Conservation (phyloP, 139 green algal genomes). For the Gonium pectorale region DNA sequence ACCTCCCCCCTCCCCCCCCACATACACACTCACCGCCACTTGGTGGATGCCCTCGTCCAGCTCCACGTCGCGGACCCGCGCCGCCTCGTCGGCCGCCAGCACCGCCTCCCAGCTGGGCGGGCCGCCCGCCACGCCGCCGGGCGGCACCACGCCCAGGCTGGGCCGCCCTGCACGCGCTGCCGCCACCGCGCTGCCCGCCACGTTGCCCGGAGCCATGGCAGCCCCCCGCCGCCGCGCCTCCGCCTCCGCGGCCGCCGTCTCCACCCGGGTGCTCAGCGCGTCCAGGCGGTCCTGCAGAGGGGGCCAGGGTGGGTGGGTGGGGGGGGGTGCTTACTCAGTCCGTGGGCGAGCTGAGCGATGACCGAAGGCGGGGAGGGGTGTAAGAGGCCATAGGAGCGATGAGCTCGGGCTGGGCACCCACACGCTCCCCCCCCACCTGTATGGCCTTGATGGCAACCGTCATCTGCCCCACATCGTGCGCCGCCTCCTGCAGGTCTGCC, state of each 20-base stretch:
- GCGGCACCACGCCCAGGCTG: background rate
- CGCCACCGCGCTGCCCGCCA: background rate
- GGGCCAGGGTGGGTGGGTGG: too few species aligned
- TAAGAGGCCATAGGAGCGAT: too few species aligned
- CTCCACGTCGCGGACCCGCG: constrained; percentile 14
- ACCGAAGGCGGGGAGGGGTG: too few species aligned
- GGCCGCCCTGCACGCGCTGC: background rate
- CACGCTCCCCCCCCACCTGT: too few species aligned
- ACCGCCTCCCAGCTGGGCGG: background rate
- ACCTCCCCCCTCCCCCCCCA: too few species aligned
- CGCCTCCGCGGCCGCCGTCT: background rate
- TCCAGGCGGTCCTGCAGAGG: too few species aligned
- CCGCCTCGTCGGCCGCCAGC: constrained; percentile 22
- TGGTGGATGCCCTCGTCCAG: constrained; percentile 1
- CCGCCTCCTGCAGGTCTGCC: constrained; percentile 37
- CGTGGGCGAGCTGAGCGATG: too few species aligned
- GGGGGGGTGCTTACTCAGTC: too few species aligned
- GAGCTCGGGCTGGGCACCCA: too few species aligned
- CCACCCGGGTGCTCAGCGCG: too few species aligned
- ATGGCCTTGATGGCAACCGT: constrained; percentile 4
- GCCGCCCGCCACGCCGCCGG: background rate
- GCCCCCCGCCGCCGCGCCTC: background rate
- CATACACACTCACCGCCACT: background rate
- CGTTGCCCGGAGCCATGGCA: background rate
- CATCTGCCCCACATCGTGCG: constrained; percentile 25